Evolutionary conservation across 2,329 filamentous ascomycete species (phyloP), one percentile per base, ranked within the genome.

Genomic region (Tolypocladium sp.): DNA sequence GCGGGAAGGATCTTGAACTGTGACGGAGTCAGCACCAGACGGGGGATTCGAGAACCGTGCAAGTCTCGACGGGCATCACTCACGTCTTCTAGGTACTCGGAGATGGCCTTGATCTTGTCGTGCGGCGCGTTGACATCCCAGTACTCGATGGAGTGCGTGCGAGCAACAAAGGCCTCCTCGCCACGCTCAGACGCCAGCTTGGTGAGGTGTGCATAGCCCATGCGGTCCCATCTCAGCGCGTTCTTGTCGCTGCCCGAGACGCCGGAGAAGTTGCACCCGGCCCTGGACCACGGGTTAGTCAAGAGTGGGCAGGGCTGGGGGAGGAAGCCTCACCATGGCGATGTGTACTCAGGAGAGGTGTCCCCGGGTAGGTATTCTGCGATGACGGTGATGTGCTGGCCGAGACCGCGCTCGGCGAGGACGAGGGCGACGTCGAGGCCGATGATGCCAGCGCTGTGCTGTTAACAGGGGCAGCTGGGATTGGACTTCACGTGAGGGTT

Each of bases 231-330:
- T 35, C 70, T 71, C 49, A 77, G 60, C 0, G 75, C 75, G 55
- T 77, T 77, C 22, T 65, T 61, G 56, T 77, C 74, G 17, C 63
- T 71, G 27, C 75, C 74, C 0, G 76, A 77, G 52, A 77, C 74
- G 44, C 73, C 74, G 0, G 76, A 78, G 62, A 77, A 77, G 62
- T 78, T 78, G 60, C 73, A 76, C 3, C 76, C 76, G 12, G 76
- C 76, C 73, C 74, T 71, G 33, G 4, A n/a, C 27, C 17, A 1
- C 8, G 10, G 17, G 46, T n/a, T 27, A 51, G 46, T 7, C 9
- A 13, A 33, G 46, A 9, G 8, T 8, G 25, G 8, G 17, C 15
- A 20, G 9, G 2, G 8, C 3, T 7, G 17, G 5, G 22, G 13
- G 0, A 49, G 44, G 44, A 6, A 5, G 13, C 10, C 60, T 58